phyloP scores from a whole-genome alignment of 2,329 filamentous ascomycete genomes.

The Curvularia lunata region DNA sequence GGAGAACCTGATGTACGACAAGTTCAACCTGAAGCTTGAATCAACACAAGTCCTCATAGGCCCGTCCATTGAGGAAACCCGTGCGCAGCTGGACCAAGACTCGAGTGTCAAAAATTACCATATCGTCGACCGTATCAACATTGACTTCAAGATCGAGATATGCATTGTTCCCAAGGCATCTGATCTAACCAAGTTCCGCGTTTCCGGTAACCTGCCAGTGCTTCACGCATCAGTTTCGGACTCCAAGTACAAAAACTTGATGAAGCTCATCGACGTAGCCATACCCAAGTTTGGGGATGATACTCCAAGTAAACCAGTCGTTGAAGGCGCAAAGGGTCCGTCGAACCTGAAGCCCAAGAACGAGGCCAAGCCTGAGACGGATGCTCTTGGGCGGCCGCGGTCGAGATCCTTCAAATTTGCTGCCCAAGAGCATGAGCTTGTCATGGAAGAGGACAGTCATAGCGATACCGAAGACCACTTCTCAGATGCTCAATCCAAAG shows the following conservation, averaged over 20 bases:
- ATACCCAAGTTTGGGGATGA: slow-evolving; percentile 79
- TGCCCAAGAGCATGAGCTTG: slow-evolving; percentile 74
- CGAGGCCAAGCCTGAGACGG: slow-evolving; percentile 37
- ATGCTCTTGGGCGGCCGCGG: slow-evolving; percentile 58
- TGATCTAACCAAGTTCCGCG: slow-evolving; percentile 87
- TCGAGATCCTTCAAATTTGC: slow-evolving; percentile 78
- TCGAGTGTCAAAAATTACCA: slow-evolving; percentile 76
- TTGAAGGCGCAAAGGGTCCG: slow-evolving; percentile 43
- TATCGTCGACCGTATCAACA: slow-evolving; percentile 94
- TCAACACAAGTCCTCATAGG: slow-evolving; percentile 96
- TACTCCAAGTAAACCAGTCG: slow-evolving; percentile 44
- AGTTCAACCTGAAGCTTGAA: slow-evolving; percentile 88
- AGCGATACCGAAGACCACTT: slow-evolving; percentile 68
- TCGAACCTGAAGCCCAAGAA: slow-evolving; percentile 48
- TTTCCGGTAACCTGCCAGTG: slow-evolving; percentile 90
- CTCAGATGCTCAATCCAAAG: slow-evolving; percentile 70
- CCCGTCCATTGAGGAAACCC: slow-evolving; percentile 88
- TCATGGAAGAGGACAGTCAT: slow-evolving; percentile 75
- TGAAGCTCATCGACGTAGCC: slow-evolving; percentile 94
- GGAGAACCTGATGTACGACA: slow-evolving; percentile 96
- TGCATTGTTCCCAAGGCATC: slow-evolving; percentile 97
- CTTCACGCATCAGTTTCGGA: slow-evolving; percentile 93
- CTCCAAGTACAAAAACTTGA: slow-evolving; percentile 93
- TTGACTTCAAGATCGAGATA: slow-evolving; percentile 94
- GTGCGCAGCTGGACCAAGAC: slow-evolving; percentile 74